Evolutionary conservation across 768 basidiomycete species (phyloP), one percentile per base, ranked within the genome.

Genomic region (Kwoniella dejecticola): DNA sequence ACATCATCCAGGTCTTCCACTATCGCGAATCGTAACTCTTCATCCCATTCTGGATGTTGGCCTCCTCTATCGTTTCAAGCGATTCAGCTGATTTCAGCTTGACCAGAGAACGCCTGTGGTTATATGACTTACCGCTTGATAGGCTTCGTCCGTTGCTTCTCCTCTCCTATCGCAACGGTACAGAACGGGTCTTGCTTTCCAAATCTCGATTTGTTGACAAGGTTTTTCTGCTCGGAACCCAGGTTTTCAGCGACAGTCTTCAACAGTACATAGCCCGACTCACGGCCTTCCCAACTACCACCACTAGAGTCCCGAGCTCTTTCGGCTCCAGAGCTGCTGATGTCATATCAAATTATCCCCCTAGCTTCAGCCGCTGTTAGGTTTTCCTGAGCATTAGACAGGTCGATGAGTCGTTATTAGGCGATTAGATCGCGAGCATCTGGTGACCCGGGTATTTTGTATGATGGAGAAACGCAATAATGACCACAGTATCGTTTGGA

Each of bases 1-100:
- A 73, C 65, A 46, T 80, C 79, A 38, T 77, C 79, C 1, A 72
- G 36, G 30, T 84, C 83, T 69, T 85, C 86, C 67, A 84, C 76
- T 47, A 97, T 82, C 4, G 87, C 83, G 76, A 92, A 98, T 42
- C 91, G 85, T 53, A 94, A 77, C 77, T 96, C 92, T 31, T 86
- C 86, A 74, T 96, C 93, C 91, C 93, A 97, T 61, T 87, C 85
- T 1, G 94, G 94, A 78, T 90, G 89, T 74, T 97, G 94, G 0
- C 94, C 94, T 2, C 93, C 93, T 74, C 88, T 78, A 38, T 6
- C 8, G 19, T 10, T 12, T 4, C 19, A 13, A 40, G 33, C 7
- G 15, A 15, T 7, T 36, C 33, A 36, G 33, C 7, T 7, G 27
- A 27, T 23, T 15, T 57, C 31, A 50, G 64, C 40, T 52, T 50